Conservation (phyloP, 306 rosid genomes). For the Chamaecrista fasciculata region DNA sequence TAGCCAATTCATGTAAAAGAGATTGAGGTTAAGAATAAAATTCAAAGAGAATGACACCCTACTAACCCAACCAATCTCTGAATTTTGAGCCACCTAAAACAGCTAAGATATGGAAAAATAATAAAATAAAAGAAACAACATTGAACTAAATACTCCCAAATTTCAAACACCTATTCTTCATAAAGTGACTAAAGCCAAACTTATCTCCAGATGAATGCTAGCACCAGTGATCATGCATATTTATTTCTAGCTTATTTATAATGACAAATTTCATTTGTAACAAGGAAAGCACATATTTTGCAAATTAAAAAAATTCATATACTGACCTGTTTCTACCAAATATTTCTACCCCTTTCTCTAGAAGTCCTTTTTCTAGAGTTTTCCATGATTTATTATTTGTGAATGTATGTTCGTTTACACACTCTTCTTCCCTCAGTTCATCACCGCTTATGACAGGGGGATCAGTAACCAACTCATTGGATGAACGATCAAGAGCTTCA, state of each 20-base stretch:
- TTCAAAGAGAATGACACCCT: neutral
- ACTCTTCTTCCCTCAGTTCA: slow-evolving; percentile 69
- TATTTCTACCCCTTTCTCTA: slow-evolving; percentile 87
- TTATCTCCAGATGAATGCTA: neutral
- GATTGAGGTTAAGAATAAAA: neutral
- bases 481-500: slow-evolving; percentile 55
- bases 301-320: slow-evolving; percentile 19
- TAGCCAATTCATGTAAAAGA: neutral
- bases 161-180: slow-evolving; percentile 19
- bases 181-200: slow-evolving; percentile 13
- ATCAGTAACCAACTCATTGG: slow-evolving; percentile 55
- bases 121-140: neutral
- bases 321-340: slow-evolving; percentile 93
- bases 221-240: slow-evolving; percentile 10
- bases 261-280: slow-evolving; percentile 5
- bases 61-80: slow-evolving; percentile 10
- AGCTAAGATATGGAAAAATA: neutral
- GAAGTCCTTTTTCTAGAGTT: slow-evolving; percentile 80
- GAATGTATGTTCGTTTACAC: slow-evolving; percentile 66
- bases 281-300: slow-evolving; percentile 16
- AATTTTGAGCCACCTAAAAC: slow-evolving; percentile 11
- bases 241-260: slow-evolving; percentile 4
- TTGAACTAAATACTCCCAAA: slow-evolving; percentile 22
- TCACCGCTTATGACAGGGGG: slow-evolving; percentile 58
- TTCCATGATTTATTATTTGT: slow-evolving; percentile 75